Percentiles rank a stretch among this genome's conserved stretches.
These are phyloP conservation scores for Arabidopsis hybrid DNA, from an alignment of 441 rosid genomes.

Conservation along the genomic window DNA sequence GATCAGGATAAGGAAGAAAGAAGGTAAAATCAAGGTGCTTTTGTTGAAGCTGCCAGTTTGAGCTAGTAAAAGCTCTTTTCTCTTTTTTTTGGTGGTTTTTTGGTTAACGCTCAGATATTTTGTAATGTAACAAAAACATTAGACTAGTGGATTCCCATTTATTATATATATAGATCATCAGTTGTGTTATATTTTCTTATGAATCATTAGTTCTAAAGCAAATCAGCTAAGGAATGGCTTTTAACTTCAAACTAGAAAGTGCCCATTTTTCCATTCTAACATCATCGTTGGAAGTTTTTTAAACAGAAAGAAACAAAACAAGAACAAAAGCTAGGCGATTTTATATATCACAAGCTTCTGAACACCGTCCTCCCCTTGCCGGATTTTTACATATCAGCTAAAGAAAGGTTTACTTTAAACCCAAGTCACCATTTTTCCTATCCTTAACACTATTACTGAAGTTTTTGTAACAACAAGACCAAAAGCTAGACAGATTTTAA, in stretches of 20 bases:
- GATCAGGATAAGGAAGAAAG: constrained; percentile 78
- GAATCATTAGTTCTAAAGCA: not conserved
- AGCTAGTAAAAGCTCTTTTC: constrained; percentile 38
- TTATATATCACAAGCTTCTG: not conserved
- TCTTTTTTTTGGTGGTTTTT: not conserved
- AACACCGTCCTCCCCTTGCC: not conserved
- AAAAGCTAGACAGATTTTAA: not conserved
- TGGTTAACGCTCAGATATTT: constrained; percentile 12
- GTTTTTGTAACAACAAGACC: not conserved
- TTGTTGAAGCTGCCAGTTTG: constrained; percentile 82
- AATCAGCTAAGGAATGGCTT: not conserved
- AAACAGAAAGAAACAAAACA: not conserved
- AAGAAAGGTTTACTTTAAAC: not conserved
- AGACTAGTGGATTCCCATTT: constrained; percentile 2
- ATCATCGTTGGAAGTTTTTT: not conserved
- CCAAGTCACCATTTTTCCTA: not conserved
- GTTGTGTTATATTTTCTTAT: not conserved
- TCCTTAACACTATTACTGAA: not conserved
- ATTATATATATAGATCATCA: constrained; percentile 23
- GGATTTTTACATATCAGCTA: not conserved
- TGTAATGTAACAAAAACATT: not conserved
- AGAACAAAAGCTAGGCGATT: not conserved
- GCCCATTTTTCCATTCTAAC: not conserved
- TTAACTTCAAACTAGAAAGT: not conserved
- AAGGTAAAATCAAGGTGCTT: constrained; percentile 79